A percentile compares a stretch with the other conserved stretches of the same genome.
Evolutionary conservation across 345 rosid genomes (phyloP).

Genomic region (Populus pruinosa): DNA sequence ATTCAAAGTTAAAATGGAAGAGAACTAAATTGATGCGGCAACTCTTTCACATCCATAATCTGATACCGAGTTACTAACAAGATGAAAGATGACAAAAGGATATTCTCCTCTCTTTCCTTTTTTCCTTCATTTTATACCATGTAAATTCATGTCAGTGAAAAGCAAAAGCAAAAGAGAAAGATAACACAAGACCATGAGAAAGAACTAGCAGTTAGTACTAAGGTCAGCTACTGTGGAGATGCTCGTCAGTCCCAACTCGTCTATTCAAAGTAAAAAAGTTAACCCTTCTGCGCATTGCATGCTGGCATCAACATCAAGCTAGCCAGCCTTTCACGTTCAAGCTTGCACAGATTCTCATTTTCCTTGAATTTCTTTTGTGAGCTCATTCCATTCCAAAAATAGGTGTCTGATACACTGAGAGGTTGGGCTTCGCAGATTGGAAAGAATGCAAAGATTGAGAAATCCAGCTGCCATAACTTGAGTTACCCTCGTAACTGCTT

Average conservation of each 20-base stretch:
- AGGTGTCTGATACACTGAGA: constrained; percentile 76
- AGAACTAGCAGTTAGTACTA: constrained; percentile 33
- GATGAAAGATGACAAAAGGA: constrained; percentile 17
- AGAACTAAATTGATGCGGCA: neutral
- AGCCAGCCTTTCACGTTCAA: neutral
- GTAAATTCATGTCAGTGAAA: constrained; percentile 28
- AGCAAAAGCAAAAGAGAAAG: neutral
- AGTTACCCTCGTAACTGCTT: constrained; percentile 32
- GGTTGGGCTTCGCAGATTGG: constrained; percentile 58
- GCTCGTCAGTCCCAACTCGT: constrained; percentile 19
- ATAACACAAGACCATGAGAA: constrained; percentile 2
- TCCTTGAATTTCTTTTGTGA: constrained; percentile 2
- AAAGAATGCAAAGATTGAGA: constrained; percentile 47
- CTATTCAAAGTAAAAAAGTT: constrained; percentile 14
- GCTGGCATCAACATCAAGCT: constrained; percentile 11
- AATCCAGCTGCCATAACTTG: constrained; percentile 44
- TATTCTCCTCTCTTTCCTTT: constrained; percentile 18
- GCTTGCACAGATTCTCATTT: constrained; percentile 32
- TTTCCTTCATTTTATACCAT: constrained; percentile 21
- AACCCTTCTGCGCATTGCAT: constrained; percentile 25
- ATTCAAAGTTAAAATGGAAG: neutral
- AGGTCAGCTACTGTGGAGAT: constrained; percentile 27
- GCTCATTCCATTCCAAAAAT: constrained; percentile 86
- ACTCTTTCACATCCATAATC: neutral
- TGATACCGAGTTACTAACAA: neutral